These are phyloP conservation scores for Brasilioporus rufonigricans DNA, from an alignment of 768 basidiomycete genomes.

Conservation along the genomic window DNA sequence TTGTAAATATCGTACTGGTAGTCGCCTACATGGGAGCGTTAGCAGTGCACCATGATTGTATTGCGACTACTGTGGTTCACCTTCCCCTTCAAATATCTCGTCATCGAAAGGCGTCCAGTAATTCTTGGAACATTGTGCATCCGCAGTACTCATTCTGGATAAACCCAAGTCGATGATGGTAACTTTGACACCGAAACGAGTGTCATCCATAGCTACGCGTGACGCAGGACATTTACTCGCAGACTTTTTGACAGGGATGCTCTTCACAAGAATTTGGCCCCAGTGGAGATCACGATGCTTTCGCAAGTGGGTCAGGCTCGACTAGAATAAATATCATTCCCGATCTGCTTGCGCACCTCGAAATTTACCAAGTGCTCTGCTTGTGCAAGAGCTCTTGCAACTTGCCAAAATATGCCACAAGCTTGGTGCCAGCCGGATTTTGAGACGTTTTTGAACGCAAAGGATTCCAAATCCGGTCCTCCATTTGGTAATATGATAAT, in stretches of 20 bases:
- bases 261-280: conserved; percentile 90
- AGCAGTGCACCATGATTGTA: background rate
- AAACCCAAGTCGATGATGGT: conserved; percentile 96
- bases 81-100: conserved; percentile 90
- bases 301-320: background rate
- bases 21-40: conserved; percentile 52
- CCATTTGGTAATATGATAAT: conserved; percentile 90
- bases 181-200: conserved; percentile 62
- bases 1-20: conserved; percentile 96
- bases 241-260: conserved; percentile 36
- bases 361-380: conserved; percentile 83
- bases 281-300: conserved; percentile 99
- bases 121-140: conserved; percentile 41
- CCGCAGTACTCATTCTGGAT: conserved; percentile 72
- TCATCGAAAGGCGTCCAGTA: conserved; percentile 85
- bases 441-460: conserved; percentile 55
- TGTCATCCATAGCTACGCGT: conserved; percentile 62
- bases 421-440: conserved; percentile 85
- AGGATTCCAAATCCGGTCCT: conserved; percentile 88
- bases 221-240: conserved; percentile 33
- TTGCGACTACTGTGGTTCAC: conserved; percentile 38
- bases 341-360: conserved; percentile 57
- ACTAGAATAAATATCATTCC: background rate
- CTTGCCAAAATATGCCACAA: conserved; percentile 88
- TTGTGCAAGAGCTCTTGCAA: conserved; percentile 67